Percentiles rank a stretch among this genome's conserved stretches.
Conservation (phyloP, 257 asterid genomes). For the Solanum virginianum region DNA sequence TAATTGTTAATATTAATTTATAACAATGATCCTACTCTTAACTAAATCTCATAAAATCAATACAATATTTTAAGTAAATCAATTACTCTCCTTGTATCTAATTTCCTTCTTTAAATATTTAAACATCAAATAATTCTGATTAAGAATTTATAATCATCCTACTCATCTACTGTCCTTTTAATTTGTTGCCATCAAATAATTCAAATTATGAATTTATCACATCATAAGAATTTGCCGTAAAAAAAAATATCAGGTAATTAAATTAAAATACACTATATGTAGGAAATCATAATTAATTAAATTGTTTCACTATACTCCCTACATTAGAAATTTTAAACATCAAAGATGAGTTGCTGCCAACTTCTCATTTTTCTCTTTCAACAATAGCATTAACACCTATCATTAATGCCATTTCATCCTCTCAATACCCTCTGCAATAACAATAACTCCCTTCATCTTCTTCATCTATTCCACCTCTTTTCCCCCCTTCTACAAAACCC, state of each 20-base stretch:
- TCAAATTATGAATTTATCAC: background rate
- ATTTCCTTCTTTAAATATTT: background rate
- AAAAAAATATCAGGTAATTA: background rate
- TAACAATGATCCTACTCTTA: background rate
- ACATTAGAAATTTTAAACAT: constrained; percentile 23
- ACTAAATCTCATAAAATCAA: background rate
- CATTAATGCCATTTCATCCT: constrained; percentile 71
- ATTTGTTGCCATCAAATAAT: background rate
- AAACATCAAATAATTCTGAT: background rate
- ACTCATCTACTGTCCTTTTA: background rate
- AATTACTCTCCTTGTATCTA: background rate
- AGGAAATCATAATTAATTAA: background rate
- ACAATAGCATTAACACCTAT: constrained; percentile 39
- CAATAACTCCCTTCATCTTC: constrained; percentile 42
- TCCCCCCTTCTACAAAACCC: constrained; percentile 6
- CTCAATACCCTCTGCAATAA: constrained; percentile 50
- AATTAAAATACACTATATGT: background rate
- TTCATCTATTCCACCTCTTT: background rate
- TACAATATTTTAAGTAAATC: background rate
- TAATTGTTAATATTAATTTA: background rate
- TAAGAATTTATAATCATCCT: background rate
- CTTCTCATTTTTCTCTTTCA: constrained; percentile 10
- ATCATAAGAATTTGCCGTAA: background rate
- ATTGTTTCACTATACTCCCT: background rate
- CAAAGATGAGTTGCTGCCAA: constrained; percentile 10